Base-by-base conservation (phyloP, 2,329 filamentous ascomycete species). In the Apiospora sp. region DNA sequence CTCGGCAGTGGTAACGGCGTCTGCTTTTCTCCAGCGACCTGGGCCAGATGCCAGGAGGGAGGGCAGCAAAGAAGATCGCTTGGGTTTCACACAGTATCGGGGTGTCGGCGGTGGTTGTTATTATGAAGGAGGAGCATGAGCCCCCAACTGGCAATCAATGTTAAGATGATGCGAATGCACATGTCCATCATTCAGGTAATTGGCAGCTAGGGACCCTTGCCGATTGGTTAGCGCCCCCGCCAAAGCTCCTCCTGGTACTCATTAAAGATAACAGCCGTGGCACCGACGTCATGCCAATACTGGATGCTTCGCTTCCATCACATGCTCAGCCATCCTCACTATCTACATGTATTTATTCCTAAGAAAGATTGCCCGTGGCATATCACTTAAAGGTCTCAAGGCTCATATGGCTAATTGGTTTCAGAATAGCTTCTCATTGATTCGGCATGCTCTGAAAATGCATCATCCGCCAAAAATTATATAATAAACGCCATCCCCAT, bases 381-480 rank as follows among this genome's bases (percentile, higher is more conserved):
- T 30, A 4, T 16, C 51, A 30, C 3, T 54, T 24, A 54, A 24
- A 13, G 51, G 51, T 27, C 24, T 14, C 16, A 48, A 48, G 19
- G 16, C 22, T 48, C 16, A 48, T 19, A 48, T 48, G 44, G 44
- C 44, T 48, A 19, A 48, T 48, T 48, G 44, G 44, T 19, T 49
- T 58, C 27, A 27, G 24, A 58, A 58, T 58, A 34, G 22, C 4
- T 58, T 34, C 27, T 8, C 51, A 58, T 58, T 13, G 10, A 27
- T 58, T 58, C 27, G 51, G 13, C 27, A 58, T 34, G 51, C 51
- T 58, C 14, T 34, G 51, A 34, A 58, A 58, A 58, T 58, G 51
- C 51, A 58, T 58, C 51, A 58, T 58, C 51, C 27, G 27, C 51
- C 51, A 34, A 34, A 51, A 51, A 51, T 30, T 58, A 58, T 58